These are phyloP conservation scores for Echinochloa phyllopogon DNA, from an alignment of 176 grass and related monocot genomes.

Conservation along the genomic window DNA sequence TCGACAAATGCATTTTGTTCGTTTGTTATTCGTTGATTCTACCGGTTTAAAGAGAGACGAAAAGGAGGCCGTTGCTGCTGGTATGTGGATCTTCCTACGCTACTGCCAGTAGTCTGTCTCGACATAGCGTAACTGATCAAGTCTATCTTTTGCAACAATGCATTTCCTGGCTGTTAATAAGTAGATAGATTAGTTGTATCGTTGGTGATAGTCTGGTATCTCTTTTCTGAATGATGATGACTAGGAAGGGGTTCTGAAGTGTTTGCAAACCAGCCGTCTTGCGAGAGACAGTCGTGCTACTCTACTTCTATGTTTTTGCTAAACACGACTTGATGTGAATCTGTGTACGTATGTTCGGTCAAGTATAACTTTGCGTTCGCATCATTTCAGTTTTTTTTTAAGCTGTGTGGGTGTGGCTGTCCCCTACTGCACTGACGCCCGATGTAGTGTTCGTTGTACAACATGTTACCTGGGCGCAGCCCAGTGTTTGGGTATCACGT, in stretches of 20 bases:
- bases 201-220: background rate
- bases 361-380: background rate
- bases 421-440: background rate
- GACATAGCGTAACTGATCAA: slow-evolving; percentile 6
- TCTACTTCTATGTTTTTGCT: background rate
- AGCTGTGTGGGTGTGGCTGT: no score
- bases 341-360: background rate
- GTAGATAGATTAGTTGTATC: slow-evolving; percentile 7
- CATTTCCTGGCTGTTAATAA: slow-evolving; percentile 24
- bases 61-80: background rate
- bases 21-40: slow-evolving; percentile 18
- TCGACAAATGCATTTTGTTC: slow-evolving; percentile 14
- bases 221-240: slow-evolving; percentile 28
- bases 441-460: background rate
- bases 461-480: background rate
- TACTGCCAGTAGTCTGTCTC: slow-evolving; percentile 24
- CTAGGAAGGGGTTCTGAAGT: background rate
- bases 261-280: background rate
- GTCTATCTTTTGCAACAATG: background rate
- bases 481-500: background rate
- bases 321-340: background rate
- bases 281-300: background rate
- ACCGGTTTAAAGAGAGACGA: background rate
- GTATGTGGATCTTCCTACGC: background rate
- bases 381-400: background rate